phyloP scores from a whole-genome alignment of 176 grass and related monocot species.

The Pontederia crassipes region DNA sequence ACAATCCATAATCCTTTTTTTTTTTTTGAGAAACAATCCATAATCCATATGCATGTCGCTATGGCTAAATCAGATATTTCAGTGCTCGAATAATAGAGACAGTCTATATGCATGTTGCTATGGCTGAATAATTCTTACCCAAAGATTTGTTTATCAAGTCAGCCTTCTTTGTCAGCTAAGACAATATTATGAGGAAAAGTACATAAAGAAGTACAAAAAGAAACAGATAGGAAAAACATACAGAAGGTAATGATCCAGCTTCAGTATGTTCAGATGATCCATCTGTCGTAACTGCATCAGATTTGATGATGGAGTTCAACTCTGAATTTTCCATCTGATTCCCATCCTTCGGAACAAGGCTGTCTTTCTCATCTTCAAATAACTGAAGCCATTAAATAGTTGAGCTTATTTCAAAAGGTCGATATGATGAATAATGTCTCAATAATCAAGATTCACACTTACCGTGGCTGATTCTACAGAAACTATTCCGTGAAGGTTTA shows the following conservation, averaged over 20 bases:
- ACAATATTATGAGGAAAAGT: not conserved
- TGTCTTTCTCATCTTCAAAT: slow-evolving; percentile 34
- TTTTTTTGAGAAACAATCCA: too few species aligned
- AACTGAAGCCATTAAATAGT: slow-evolving; percentile 37
- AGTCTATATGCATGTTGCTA: too few species aligned
- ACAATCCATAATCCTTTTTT: too few species aligned
- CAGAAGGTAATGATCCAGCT: slow-evolving; percentile 8
- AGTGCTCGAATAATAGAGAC: too few species aligned
- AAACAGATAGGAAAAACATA: slow-evolving; percentile 5
- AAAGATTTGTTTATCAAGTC: too few species aligned
- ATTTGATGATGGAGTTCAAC: slow-evolving; percentile 11
- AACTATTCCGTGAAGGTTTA: slow-evolving; percentile 95
- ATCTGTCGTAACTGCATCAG: slow-evolving; percentile 6
- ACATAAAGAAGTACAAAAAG: not conserved
- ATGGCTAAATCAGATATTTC: too few species aligned
- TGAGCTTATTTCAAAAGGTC: not conserved
- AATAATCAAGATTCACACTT: slow-evolving; percentile 24
- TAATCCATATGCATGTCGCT: too few species aligned
- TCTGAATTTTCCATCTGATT: slow-evolving; percentile 34
- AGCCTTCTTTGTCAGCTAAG: too few species aligned
- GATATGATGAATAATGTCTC: slow-evolving; percentile 6
- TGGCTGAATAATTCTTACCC: too few species aligned
- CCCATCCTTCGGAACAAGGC: slow-evolving; percentile 24
- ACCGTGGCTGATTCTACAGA: slow-evolving; percentile 76
- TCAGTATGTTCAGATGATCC: slow-evolving; percentile 24